Percentiles rank a stretch among this genome's conserved stretches.
Conservation (phyloP, 352 stramenopile species). For the Pythium utonaiense region DNA sequence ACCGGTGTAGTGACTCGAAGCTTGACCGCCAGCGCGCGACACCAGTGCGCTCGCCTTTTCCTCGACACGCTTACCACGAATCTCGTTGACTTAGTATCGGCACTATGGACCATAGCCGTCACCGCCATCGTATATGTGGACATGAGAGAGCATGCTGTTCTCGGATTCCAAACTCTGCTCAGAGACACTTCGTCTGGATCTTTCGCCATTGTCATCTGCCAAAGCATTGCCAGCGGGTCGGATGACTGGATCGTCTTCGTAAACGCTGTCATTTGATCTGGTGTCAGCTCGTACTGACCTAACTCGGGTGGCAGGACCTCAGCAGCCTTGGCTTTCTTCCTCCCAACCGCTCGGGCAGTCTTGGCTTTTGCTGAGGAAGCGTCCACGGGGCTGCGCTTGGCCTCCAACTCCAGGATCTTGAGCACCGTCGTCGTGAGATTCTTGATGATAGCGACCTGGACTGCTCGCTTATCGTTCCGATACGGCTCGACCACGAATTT, state of each 20-base stretch:
- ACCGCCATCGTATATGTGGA: neutral
- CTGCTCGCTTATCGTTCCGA: neutral
- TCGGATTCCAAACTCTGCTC: neutral
- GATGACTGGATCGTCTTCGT: neutral
- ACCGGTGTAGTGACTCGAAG: no score
- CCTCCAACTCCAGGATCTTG: constrained; percentile 1
- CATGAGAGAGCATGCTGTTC: neutral
- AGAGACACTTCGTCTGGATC: constrained; percentile 1
- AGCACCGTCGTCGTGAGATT: neutral
- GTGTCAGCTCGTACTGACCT: neutral
- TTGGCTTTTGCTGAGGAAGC: no score
- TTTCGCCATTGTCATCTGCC: neutral
- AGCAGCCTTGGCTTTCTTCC: no score
- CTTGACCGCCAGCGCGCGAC: neutral
- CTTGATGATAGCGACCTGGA: constrained; percentile 5
- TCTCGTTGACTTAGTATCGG: neutral
- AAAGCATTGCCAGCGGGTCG: neutral
- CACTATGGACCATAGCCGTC: neutral
- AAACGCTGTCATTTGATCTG: neutral
- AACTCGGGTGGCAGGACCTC: no score
- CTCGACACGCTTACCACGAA: neutral
- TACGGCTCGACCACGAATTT: neutral
- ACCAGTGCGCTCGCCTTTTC: neutral
- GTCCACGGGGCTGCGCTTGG: neutral
- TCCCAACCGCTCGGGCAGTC: no score